A percentile compares a stretch with the other conserved stretches of the same genome.
Evolutionary conservation across 2,329 filamentous ascomycete species (phyloP).

Genomic region (Fulvia fulva): DNA sequence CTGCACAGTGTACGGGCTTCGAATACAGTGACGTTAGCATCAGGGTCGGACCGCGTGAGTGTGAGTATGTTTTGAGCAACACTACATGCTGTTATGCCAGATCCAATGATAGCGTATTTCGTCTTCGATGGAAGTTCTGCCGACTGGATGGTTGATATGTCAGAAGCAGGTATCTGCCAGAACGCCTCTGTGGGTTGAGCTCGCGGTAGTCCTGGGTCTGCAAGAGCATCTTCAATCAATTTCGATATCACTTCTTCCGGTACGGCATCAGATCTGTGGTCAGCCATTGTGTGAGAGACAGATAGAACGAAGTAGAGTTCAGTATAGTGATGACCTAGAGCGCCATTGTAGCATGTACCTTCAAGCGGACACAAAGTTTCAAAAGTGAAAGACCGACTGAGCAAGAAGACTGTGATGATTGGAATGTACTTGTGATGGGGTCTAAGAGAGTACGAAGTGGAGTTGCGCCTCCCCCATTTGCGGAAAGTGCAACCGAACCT

Average conservation of each 20-base stretch:
- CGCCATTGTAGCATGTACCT: too few species aligned
- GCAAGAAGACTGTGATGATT: neutral
- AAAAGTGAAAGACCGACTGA: too few species aligned
- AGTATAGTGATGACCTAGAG: too few species aligned
- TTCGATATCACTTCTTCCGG: constrained; percentile 7
- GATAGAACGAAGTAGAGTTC: too few species aligned
- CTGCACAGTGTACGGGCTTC: constrained; percentile 16
- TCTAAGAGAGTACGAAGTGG: neutral
- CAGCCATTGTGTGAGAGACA: too few species aligned
- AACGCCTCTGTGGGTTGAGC: constrained; percentile 17
- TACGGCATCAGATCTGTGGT: neutral
- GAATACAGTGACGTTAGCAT: constrained; percentile 11
- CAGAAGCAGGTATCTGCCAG: constrained; percentile 15
- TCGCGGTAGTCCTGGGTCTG: constrained; percentile 16
- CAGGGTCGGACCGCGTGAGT: constrained; percentile 1
- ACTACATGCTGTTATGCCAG: constrained; percentile 18
- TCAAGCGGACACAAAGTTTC: neutral
- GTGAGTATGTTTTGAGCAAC: constrained; percentile 17
- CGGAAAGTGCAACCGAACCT: neutral
- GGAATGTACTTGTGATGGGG: too few species aligned
- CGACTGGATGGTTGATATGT: constrained; percentile 9
- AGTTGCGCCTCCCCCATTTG: neutral
- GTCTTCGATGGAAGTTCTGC: constrained; percentile 7
- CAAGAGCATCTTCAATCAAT: constrained; percentile 11
- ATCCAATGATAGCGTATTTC: constrained; percentile 21